Base-by-base conservation (phyloP, 129 eudicot genomes). In the Smallanthus sonchifolius region DNA sequence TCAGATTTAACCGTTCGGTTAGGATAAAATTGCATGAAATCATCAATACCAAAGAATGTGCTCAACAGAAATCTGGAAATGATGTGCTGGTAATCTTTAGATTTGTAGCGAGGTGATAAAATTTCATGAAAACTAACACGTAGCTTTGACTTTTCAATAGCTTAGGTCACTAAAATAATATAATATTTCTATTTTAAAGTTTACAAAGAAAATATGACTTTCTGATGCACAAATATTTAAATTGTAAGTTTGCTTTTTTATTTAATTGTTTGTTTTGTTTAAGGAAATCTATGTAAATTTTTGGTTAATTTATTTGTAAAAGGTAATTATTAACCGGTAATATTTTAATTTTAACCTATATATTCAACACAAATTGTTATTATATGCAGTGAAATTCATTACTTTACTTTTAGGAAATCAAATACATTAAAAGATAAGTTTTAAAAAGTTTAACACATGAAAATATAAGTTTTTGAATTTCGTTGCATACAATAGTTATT, bases 61-160 rank as follows among this genome's bases (percentile, higher is more conserved):
- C 11, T 43, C 44, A 74, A 34, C n/a, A 61, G 13, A 43, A 60
- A 44, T 74, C 45, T 45, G 20, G 47, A 32, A 73, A 61, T 73
- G 70, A 8, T 62, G 69, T 61, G 70, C 34, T 61, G 48, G 61
- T 15, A n/a, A 43, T 57, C 55, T 39, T 39, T 32, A 28, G 20
- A 15, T 62, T 5, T 35, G 3, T 62, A 6, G 13, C 0, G 67
- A 24, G 28, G 30, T 69, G 32, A 19, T 32, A 61, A 28, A 54
- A 32, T 44, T 43, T 61, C 44, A 74, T 32, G 61, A 74, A 15
- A 43, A 60, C 36, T 3, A 61, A 74, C 77, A 73, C 77, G 60
- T 73, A 61, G 32, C 6, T 60, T 73, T 73, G 36, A 55, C 5
- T 42, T 67, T 65, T n/a, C 14, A 55, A 24, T 2, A 57, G 13